phyloP scores from a whole-genome alignment of 768 basidiomycete genomes.

The Naganishia onofrii region DNA sequence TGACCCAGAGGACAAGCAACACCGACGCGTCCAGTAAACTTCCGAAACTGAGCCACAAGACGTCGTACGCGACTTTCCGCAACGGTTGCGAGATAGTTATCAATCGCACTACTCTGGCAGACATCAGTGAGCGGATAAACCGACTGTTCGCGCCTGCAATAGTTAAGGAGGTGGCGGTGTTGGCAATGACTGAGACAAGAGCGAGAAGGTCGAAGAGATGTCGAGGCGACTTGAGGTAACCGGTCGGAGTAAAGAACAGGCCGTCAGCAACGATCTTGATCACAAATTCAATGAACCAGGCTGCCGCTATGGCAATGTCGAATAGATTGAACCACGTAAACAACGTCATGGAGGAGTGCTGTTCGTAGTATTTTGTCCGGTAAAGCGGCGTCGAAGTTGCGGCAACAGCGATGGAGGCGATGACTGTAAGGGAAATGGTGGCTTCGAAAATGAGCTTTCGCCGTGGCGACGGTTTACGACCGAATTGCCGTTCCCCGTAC shows the following conservation, averaged over 20 bases:
- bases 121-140: slow-evolving; percentile 80
- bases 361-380: slow-evolving; percentile 66
- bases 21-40: slow-evolving; percentile 86
- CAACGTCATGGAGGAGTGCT: slow-evolving; percentile 61
- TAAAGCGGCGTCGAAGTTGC: slow-evolving; percentile 79
- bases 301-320: slow-evolving; percentile 67
- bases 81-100: slow-evolving; percentile 85
- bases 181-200: slow-evolving; percentile 71
- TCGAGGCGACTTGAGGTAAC: slow-evolving; percentile 87
- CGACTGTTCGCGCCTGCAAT: slow-evolving; percentile 76
- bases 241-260: slow-evolving; percentile 66
- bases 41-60: slow-evolving; percentile 78
- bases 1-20: slow-evolving; percentile 68
- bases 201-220: slow-evolving; percentile 85
- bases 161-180: slow-evolving; percentile 67
- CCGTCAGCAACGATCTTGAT: slow-evolving; percentile 93
- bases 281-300: slow-evolving; percentile 73
- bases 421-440: slow-evolving; percentile 68
- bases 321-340: slow-evolving; percentile 83
- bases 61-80: slow-evolving; percentile 74
- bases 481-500: slow-evolving; percentile 81
- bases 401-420: slow-evolving; percentile 78
- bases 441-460: slow-evolving; percentile 65
- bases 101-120: slow-evolving; percentile 78
- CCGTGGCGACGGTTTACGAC: slow-evolving; percentile 60